Percentiles rank a stretch among this genome's conserved stretches.
Evolutionary conservation across 2,329 filamentous ascomycete species (phyloP).

Genomic region (Cucurbitaria berberidis): DNA sequence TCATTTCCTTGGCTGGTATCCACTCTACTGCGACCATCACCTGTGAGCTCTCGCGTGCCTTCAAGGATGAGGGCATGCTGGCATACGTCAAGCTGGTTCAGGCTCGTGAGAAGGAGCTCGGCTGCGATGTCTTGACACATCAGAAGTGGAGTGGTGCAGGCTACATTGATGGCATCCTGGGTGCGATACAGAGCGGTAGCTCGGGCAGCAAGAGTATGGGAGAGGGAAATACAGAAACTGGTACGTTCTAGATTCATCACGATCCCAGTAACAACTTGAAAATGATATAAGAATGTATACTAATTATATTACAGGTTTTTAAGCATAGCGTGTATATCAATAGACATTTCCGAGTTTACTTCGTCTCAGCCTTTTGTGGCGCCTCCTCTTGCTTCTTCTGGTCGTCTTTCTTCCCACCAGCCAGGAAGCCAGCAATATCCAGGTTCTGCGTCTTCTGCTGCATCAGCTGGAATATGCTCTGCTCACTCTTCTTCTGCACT

Average conservation of each 20-base stretch:
- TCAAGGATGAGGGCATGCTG: slow-evolving; percentile 92
- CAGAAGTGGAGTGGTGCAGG: slow-evolving; percentile 82
- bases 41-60: slow-evolving; percentile 77
- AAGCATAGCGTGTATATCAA: neutral
- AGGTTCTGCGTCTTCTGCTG: slow-evolving; percentile 49
- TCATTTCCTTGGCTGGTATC: slow-evolving; percentile 69
- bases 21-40: slow-evolving; percentile 69
- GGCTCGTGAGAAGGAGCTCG: slow-evolving; percentile 84
- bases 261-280: neutral
- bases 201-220: slow-evolving; percentile 93
- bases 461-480: slow-evolving; percentile 52
- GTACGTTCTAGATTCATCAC: slow-evolving; percentile 15
- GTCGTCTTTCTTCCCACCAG: neutral
- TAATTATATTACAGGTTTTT: neutral
- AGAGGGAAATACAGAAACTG: slow-evolving; percentile 83
- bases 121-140: slow-evolving; percentile 91
- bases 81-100: slow-evolving; percentile 97
- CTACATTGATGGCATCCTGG: slow-evolving; percentile 88
- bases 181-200: slow-evolving; percentile 89
- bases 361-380: neutral
- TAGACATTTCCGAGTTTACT: neutral
- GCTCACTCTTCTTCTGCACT: slow-evolving; percentile 53
- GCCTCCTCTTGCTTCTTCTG: neutral
- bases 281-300: neutral
- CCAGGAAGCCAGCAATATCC: slow-evolving; percentile 15